Evolutionary conservation across 2,329 filamentous ascomycete species (phyloP).

Genomic region (Massarina eburnea): DNA sequence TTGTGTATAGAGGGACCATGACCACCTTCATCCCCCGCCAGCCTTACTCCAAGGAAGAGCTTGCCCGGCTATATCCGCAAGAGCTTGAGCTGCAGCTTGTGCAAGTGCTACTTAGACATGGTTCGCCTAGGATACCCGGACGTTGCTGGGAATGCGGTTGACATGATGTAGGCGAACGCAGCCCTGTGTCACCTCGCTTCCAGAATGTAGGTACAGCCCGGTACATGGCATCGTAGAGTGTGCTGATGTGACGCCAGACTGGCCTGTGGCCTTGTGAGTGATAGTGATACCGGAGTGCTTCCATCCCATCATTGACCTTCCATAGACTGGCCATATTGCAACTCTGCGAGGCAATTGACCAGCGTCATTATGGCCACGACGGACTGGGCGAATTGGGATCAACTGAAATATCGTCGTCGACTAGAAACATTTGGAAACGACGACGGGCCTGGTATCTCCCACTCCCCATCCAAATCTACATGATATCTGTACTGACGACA

Average conservation of each 20-base stretch:
- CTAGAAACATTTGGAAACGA: slow-evolving; percentile 78
- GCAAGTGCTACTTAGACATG: slow-evolving; percentile 63
- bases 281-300: not conserved
- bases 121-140: no score
- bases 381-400: slow-evolving; percentile 58
- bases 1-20: slow-evolving; percentile 55
- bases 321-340: slow-evolving; percentile 91
- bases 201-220: slow-evolving; percentile 61
- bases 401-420: slow-evolving; percentile 66
- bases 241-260: slow-evolving; percentile 22
- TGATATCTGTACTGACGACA: slow-evolving; percentile 4
- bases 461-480: not conserved
- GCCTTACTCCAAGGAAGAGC: slow-evolving; percentile 79
- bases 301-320: slow-evolving; percentile 2
- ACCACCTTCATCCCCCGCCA: slow-evolving; percentile 72
- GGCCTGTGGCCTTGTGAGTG: slow-evolving; percentile 37
- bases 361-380: slow-evolving; percentile 60
- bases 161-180: slow-evolving; percentile 63
- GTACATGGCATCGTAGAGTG: not conserved
- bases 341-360: slow-evolving; percentile 70
- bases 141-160: not conserved
- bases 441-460: slow-evolving; percentile 52
- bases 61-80: slow-evolving; percentile 77
- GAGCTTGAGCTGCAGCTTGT: slow-evolving; percentile 82
- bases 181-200: slow-evolving; percentile 85